Evolutionary conservation across 768 basidiomycete species (phyloP), one percentile per base, ranked within the genome.

Genomic region (Leucocoprinus sp.): DNA sequence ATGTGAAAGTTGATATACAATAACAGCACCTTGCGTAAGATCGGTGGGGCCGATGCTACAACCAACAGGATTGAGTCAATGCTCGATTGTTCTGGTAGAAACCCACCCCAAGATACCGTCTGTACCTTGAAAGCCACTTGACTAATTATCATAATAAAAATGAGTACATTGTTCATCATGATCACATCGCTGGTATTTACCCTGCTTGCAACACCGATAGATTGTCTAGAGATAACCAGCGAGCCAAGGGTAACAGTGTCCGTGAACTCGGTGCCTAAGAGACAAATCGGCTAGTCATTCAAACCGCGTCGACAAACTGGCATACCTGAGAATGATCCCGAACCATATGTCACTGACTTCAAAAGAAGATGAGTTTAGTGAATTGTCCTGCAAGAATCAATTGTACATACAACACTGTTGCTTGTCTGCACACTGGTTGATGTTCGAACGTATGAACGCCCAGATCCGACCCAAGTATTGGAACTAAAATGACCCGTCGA

Each of bases 381-480:
- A 33, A 41, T 17, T n/a, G 19, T 35, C 21, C 19, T 27, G 12
- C 42, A 22, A 39, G 4, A 26, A 22, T 6, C 8, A 34, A 18
- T 22, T 31, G 17, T 28, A 61, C 72, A 46, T 62, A 75, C 78
- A 51, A 84, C 76, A 27, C 55, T 17, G 47, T 76, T 52, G 0
- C 54, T 51, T 12, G 78, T 82, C 51, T 66, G 46, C 6, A 28
- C 55, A 43, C 75, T 79, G 21, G 78, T 74, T 44, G 64, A 64
- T 6, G 82, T 82, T 50, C 51, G 48, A 15, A 55, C 57, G 54
- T 79, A 84, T 2, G 59, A 9, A 15, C 53, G 61, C 8, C 22
- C 52, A 23, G 82, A 78, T 18, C 82, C 80, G 37, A 84, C 65
- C 80, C 82, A 84, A 17, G 80, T 83, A 64, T 82, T 84, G 14